These are phyloP conservation scores for Tricholoma matsutake DNA, from an alignment of 768 basidiomycete genomes.

Conservation along the genomic window DNA sequence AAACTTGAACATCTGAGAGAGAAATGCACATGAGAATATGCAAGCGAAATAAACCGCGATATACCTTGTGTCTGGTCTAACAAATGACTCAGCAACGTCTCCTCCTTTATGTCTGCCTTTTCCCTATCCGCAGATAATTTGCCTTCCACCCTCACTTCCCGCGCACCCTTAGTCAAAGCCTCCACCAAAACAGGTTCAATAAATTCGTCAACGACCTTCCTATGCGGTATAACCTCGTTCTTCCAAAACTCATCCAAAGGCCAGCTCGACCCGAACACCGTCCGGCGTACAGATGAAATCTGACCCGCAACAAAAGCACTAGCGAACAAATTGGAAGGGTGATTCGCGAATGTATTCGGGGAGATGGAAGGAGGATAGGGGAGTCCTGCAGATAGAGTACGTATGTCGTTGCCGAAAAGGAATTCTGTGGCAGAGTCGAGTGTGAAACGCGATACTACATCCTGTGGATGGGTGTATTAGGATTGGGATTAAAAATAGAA, in stretches of 20 bases:
- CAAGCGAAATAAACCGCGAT: background rate
- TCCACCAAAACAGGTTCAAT: slow-evolving; percentile 51
- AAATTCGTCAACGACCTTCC: slow-evolving; percentile 47
- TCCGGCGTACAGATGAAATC: slow-evolving; percentile 29
- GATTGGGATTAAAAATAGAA: too few relatives aligned
- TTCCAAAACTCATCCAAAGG: slow-evolving; percentile 50
- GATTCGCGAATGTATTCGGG: slow-evolving; percentile 21
- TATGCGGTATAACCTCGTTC: slow-evolving; percentile 42
- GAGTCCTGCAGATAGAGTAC: slow-evolving; percentile 46
- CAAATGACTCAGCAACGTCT: slow-evolving; percentile 49
- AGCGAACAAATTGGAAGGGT: slow-evolving; percentile 44
- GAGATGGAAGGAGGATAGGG: slow-evolving; percentile 43
- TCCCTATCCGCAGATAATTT: background rate
- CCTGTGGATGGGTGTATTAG: slow-evolving; percentile 21
- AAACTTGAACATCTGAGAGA: slow-evolving; percentile 13
- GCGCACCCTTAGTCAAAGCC: slow-evolving; percentile 35
- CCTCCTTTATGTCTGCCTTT: slow-evolving; percentile 20
- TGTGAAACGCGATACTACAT: slow-evolving; percentile 49
- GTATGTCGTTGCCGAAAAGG: slow-evolving; percentile 52
- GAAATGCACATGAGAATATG: background rate
- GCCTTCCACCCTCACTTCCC: background rate
- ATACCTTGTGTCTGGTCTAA: slow-evolving; percentile 52
- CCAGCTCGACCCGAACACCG: slow-evolving; percentile 40
- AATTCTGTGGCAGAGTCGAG: slow-evolving; percentile 64
- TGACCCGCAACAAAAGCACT: slow-evolving; percentile 49